Evolutionary conservation across 2,329 filamentous ascomycete species (phyloP), one percentile per base, ranked within the genome.

Genomic region (Monosporascus sp.): DNA sequence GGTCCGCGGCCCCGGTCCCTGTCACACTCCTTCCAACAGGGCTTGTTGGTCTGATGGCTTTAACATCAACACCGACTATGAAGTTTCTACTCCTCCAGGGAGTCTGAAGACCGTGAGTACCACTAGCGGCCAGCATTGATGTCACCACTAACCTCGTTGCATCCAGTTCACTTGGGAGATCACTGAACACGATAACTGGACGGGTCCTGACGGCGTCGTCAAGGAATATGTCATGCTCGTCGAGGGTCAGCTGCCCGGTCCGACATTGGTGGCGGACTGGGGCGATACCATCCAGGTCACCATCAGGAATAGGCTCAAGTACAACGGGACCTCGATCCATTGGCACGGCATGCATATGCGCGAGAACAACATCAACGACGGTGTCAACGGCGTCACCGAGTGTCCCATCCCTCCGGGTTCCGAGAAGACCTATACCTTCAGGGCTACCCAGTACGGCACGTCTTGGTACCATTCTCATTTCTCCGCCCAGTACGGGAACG

Each of bases 191-290:
- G 52, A 62, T 31, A 58, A 64, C 50, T 65, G 59, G 58, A 46
- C 48, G 5, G 61, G 59, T 1, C 60, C 61, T 5, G 63, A 65
- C 43, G 63, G 63, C 6, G 52, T 57, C 6, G 49, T 55, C 3
- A 63, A 63, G 49, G 49, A 48, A 17, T 60, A 70, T 5, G 76
- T 75, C 4, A 76, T 91, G 54, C 73, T 88, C 31, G 72, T 88
- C 63, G 87, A 88, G 63, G 81, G 80, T 8, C 77, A 82, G 44
- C 85, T 81, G 55, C 87, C 87, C 1, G 88, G 85, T 0, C 88
- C 87, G 1, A 73, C 77, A 15, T 82, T 91, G 51, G 76, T 79
- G 55, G 84, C 80, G 18, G 78, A 84, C 65, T 85, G 81, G 81
- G 82, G 82, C 39, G 82, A 85, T 60, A 79, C 70, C 25, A 76